phyloP scores from a whole-genome alignment of 2,329 filamentous ascomycete species.

The Mycosphaerella sp. region DNA sequence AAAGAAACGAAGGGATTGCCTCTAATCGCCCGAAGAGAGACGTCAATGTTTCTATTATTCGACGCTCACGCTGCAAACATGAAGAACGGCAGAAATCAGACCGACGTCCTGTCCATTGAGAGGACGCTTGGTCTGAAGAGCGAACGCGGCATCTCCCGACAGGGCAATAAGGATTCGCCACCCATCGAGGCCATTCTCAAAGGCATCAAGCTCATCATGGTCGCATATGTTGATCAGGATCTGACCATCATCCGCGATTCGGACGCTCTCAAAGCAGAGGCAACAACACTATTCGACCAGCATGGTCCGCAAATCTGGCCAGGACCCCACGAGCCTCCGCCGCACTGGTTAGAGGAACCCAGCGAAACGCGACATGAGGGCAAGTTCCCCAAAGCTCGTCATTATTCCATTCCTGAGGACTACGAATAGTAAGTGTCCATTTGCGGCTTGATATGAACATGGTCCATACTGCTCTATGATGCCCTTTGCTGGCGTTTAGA shows the following conservation, averaged over 20 bases:
- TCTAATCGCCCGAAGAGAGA: not conserved
- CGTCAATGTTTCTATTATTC: conserved; percentile 6
- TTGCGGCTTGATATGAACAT: not conserved
- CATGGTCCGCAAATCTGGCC: conserved; percentile 17
- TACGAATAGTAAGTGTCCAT: conserved; percentile 13
- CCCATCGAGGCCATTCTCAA: conserved; percentile 14
- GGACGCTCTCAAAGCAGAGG: conserved; percentile 13
- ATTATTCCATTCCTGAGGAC: conserved; percentile 11
- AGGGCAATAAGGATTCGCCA: conserved; percentile 17
- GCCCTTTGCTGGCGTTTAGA: too few relatives aligned
- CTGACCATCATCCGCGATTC: conserved; percentile 15
- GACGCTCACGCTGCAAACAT: conserved; percentile 6
- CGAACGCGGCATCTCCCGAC: conserved; percentile 17
- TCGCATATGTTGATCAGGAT: conserved; percentile 12
- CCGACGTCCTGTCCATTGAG: conserved; percentile 17
- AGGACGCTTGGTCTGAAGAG: conserved; percentile 15
- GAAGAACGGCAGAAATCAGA: conserved; percentile 16
- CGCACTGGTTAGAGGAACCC: conserved; percentile 14
- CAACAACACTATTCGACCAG: conserved; percentile 10
- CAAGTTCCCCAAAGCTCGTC: conserved; percentile 11
- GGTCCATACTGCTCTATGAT: not conserved
- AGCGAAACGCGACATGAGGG: conserved; percentile 12
- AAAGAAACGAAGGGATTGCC: too few relatives aligned
- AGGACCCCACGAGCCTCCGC: conserved; percentile 9
- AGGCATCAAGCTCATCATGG: conserved; percentile 15